A percentile compares a stretch with the other conserved stretches of the same genome.
phyloP scores from a whole-genome alignment of 192 early-diverging fungal species.

The Pecoramyces ruminantium region DNA sequence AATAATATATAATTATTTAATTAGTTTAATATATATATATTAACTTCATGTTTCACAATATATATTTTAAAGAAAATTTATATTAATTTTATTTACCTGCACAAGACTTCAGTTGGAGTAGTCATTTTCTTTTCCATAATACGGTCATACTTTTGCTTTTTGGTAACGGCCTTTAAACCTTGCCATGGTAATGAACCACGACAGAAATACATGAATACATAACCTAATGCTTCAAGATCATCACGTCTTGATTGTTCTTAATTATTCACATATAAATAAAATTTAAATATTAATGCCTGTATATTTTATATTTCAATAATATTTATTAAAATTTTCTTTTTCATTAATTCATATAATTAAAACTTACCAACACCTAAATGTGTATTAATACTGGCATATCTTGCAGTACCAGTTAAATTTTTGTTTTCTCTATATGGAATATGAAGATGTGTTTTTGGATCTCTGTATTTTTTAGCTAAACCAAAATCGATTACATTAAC shows the following conservation, averaged over 20 bases:
- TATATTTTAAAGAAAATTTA: too few relatives aligned
- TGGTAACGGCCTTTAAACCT: constrained; percentile 72
- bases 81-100: constrained; percentile 16
- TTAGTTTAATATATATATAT: too few relatives aligned
- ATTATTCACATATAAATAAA: not conserved
- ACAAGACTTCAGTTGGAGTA: constrained; percentile 63
- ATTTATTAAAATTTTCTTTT: too few relatives aligned
- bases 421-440: constrained; percentile 86
- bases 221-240: constrained; percentile 75
- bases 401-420: constrained; percentile 79
- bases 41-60: too few relatives aligned
- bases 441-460: constrained; percentile 66
- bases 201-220: constrained; percentile 83
- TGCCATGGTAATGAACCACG: constrained; percentile 85
- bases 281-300: not conserved
- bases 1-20: not conserved
- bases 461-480: constrained; percentile 76
- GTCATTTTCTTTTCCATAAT: constrained; percentile 89
- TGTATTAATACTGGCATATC: constrained; percentile 83
- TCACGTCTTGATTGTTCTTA: constrained; percentile 76
- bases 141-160: constrained; percentile 87
- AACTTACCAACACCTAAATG: constrained; percentile 56
- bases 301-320: not conserved
- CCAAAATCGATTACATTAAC: constrained; percentile 87
- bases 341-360: not conserved